Evolutionary conservation across 108 stramenopile species (phyloP).

Genomic region (Skeletonema grethae): DNA sequence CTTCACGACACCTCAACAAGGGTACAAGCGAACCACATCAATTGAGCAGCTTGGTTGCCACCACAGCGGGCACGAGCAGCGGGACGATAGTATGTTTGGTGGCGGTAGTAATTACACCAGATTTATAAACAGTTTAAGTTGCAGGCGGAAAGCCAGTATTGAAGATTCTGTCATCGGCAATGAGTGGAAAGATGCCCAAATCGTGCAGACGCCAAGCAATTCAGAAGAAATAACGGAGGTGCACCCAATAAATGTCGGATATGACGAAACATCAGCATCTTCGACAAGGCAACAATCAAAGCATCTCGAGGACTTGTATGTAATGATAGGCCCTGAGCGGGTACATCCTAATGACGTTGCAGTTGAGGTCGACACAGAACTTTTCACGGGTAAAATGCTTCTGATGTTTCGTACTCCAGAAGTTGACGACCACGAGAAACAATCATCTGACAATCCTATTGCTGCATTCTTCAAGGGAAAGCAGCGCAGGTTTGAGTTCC

Average conservation of each 20-base stretch:
- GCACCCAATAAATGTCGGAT: not conserved
- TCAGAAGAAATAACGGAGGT: not conserved
- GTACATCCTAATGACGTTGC: conserved; percentile 50
- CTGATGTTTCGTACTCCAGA: conserved; percentile 86
- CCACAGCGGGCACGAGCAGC: too few relatives aligned
- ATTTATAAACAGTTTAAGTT: too few relatives aligned
- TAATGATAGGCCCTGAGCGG: conserved; percentile 45
- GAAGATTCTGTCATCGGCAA: too few relatives aligned
- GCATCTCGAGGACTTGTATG: conserved; percentile 38
- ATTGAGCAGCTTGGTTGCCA: too few relatives aligned
- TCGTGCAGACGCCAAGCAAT: too few relatives aligned
- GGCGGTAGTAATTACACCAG: too few relatives aligned
- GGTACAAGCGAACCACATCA: too few relatives aligned
- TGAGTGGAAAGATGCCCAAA: too few relatives aligned
- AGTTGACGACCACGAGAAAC: conserved; percentile 55
- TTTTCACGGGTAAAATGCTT: conserved; percentile 80
- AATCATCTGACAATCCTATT: conserved; percentile 32
- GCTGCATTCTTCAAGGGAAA: conserved; percentile 63
- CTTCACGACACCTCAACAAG: too few relatives aligned
- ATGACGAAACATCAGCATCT: not conserved
- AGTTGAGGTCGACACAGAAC: conserved; percentile 67
- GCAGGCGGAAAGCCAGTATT: too few relatives aligned
- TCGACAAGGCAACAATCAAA: conserved; percentile 23
- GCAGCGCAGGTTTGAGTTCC: conserved; percentile 92
- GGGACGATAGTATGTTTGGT: too few relatives aligned